These are phyloP conservation scores for Ceratobasidium theobromae DNA, from an alignment of 1,284 basidiomycete species.

Conservation along the genomic window DNA sequence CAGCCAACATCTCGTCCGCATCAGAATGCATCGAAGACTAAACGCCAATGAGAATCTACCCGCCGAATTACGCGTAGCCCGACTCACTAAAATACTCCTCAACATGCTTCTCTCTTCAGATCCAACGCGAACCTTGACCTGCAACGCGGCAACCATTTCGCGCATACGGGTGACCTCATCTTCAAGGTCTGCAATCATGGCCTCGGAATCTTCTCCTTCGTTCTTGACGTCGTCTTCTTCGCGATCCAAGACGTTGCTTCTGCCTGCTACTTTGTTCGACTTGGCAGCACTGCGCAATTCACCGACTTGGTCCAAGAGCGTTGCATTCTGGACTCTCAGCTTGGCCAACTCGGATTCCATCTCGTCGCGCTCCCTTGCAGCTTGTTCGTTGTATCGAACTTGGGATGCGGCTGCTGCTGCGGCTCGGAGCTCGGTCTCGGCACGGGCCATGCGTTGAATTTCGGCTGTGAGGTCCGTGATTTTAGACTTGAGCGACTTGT, in stretches of 20 bases:
- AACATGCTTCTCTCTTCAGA: conserved; percentile 62
- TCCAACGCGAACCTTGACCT: conserved; percentile 51
- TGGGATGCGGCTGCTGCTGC: not conserved
- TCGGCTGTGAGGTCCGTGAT: conserved; percentile 13
- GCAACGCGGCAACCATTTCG: conserved; percentile 48
- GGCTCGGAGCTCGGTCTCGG: conserved; percentile 13
- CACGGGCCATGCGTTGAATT: conserved; percentile 20
- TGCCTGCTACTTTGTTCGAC: conserved; percentile 52
- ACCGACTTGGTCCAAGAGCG: conserved; percentile 54
- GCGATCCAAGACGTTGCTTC: conserved; percentile 57
- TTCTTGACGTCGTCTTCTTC: conserved; percentile 52
- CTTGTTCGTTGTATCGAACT: conserved; percentile 48
- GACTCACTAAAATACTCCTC: conserved; percentile 60
- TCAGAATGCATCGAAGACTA: conserved; percentile 30
- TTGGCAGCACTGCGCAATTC: conserved; percentile 41
- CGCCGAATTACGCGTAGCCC: not conserved
- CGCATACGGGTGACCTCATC: conserved; percentile 45
- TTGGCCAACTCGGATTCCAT: conserved; percentile 58
- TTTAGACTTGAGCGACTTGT: conserved; percentile 50
- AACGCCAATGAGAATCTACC: not conserved
- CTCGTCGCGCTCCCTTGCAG: conserved; percentile 55
- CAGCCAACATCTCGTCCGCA: conserved; percentile 44
- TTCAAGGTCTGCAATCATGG: conserved; percentile 45
- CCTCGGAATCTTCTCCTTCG: conserved; percentile 46
- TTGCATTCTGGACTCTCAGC: conserved; percentile 63